Conservation (phyloP, 257 asterid species). For the Primulina eburnea region DNA sequence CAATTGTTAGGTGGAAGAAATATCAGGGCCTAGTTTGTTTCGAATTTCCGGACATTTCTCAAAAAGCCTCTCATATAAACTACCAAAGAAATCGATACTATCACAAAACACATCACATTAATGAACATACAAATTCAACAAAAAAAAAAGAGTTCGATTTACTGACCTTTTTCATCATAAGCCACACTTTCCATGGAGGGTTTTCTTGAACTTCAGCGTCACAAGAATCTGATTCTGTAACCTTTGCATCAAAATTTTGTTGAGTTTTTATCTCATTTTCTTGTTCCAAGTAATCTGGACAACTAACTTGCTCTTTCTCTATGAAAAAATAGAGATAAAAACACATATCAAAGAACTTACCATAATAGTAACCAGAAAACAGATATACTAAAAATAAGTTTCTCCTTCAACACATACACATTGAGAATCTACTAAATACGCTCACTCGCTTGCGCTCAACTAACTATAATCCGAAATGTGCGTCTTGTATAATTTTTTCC, state of each 20-base stretch:
- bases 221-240: slow-evolving; percentile 18
- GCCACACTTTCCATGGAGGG: slow-evolving; percentile 13
- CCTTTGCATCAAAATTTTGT: slow-evolving; percentile 37
- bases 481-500: neutral
- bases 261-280: slow-evolving; percentile 27
- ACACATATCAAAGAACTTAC: slow-evolving; percentile 7
- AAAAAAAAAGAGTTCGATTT: neutral
- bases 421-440: too few relatives aligned
- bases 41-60: too few relatives aligned
- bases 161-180: slow-evolving; percentile 40
- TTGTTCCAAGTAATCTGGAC: slow-evolving; percentile 24
- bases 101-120: neutral
- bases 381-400: too few relatives aligned
- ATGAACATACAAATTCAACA: neutral
- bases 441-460: neutral
- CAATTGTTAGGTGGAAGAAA: too few relatives aligned
- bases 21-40: too few relatives aligned
- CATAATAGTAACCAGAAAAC: neutral
- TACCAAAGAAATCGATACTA: too few relatives aligned
- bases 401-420: too few relatives aligned
- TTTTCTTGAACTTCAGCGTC: slow-evolving; percentile 18
- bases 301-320: slow-evolving; percentile 21
- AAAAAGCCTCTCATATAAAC: too few relatives aligned
- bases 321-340: neutral
- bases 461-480: neutral